Evolutionary conservation across 768 basidiomycete species (phyloP), one percentile per base, ranked within the genome.

Genomic region (Rhodotorula diobovata): DNA sequence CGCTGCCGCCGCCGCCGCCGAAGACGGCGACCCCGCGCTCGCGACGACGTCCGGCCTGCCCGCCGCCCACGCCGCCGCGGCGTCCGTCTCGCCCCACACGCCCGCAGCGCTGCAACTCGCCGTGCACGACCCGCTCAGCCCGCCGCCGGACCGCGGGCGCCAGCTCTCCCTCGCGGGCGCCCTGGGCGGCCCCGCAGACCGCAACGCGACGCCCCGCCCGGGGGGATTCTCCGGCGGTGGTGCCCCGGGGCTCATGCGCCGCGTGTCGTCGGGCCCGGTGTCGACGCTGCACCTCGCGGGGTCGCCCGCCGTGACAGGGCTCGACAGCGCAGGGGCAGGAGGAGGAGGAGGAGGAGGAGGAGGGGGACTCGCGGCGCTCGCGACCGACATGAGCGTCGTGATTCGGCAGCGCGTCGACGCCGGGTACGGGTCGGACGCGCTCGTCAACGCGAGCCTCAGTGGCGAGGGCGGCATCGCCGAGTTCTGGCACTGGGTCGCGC

Each of bases 401-500:
- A 20, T 71, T 25, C n/a, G 73, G 28, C 60, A 68, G 45, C 30
- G 73, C 15, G 63, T 74, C 35, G 62, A 66, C 39, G 60, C 54
- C 37, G 66, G 69, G 2, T 71, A 68, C 57, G 73, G 73, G 4
- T 30, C 61, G 37, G 68, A 71, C 45, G 67, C 73, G n/a, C 34
- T 50, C 46, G 30, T 32, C 21, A 74, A 74, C 56, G 73, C 69
- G 12, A 30, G 32, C 28, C 45, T 74, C 20, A 45, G 55, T 25
- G 73, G 70, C 23, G 58, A 53, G n/a, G n/a, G n/a, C 4, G 61
- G 66, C 0, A 50, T 68, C 28, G 48, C 50, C 28, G 73, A 71
- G 57, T 71, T 74, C 35, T 74, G 73, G 73, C n/a, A 45, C 7
- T 74, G 73, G 73, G 62, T 74, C 21, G 67, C 66, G 7, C 73